Base-by-base conservation (phyloP, 2,329 filamentous ascomycete species). In the Microsporum audouinii region DNA sequence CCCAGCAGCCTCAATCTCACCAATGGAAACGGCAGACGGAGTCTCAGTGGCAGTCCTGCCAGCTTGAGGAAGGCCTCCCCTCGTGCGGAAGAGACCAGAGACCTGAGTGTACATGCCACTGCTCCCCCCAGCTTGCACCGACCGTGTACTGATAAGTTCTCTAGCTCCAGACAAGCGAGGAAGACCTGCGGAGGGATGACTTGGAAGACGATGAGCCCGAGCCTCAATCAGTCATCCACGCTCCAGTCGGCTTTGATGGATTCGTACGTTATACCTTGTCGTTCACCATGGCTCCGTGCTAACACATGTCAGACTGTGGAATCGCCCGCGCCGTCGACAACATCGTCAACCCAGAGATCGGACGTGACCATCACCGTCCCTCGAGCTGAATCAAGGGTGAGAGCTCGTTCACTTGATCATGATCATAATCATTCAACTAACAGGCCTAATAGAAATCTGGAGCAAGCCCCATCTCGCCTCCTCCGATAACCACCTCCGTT, bases 191-290 rank as follows among this genome's bases (percentile, higher is more conserved):
- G 29, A 64, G 62, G 59, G 43, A 63, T 57, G 76, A 77, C 59
- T 23, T 43, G 36, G 55, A 56, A 4, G 85, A 85, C 63, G 89
- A 95, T 66, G 89, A 91, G 60, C 75, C 76, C 58, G 71, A 75
- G 66, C 87, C 90, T 29, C 82, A 89, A 59, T 96, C 91, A 0
- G 91, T 95, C 60, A 96, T 96, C 66, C 91, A 96, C 78, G 89
- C 89, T 14, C 91, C 91, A 0, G 81, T 89, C 65, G 89, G 87
- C 64, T 96, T 94, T 73, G 82, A 84, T 61, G 83, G 83, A 67
- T 95, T 94, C 82, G 89, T 94, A 72, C 23, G 36, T 31, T 51
- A 58, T n/a, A n/a, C 45, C 51, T 47, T 14, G 60, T 62, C 38
- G 38, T 31, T 31, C 12, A 8, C 8, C 23, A 49, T 2, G 14